Percentiles rank a stretch among this genome's conserved stretches.
Evolutionary conservation across 1,284 basidiomycete genomes (phyloP).

Genomic region (Leccinum pachyderme): DNA sequence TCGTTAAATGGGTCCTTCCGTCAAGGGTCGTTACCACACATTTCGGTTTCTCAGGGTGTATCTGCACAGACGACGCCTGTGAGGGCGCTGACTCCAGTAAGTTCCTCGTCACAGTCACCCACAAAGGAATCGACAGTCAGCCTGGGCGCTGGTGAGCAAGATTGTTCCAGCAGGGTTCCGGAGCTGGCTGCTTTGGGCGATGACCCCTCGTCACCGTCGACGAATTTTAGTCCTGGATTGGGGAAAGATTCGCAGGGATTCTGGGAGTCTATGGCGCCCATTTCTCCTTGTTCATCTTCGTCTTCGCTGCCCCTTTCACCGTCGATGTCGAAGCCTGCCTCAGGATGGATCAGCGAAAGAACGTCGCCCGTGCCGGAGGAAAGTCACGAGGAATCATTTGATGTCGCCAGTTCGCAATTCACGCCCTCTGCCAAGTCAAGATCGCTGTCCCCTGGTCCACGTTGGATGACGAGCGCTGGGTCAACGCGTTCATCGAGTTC

Average conservation of each 20-base stretch:
- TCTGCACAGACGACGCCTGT: constrained; percentile 17
- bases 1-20: constrained; percentile 27
- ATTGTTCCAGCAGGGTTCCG: not conserved
- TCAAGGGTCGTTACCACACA: constrained; percentile 12
- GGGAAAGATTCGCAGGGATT: constrained; percentile 30
- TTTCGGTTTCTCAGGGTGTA: not conserved
- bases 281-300: constrained; percentile 24
- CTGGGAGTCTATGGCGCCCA: constrained; percentile 24
- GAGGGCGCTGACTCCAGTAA: constrained; percentile 3
- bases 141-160: constrained; percentile 2
- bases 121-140: not conserved
- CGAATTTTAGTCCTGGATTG: constrained; percentile 13
- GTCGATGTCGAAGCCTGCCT: constrained; percentile 4
- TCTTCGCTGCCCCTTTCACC: constrained; percentile 22
- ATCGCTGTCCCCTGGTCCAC: constrained; percentile 20
- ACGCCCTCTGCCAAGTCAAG: constrained; percentile 10
- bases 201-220: constrained; percentile 10
- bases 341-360: constrained; percentile 8
- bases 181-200: constrained; percentile 5
- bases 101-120: constrained; percentile 3
- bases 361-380: not conserved
- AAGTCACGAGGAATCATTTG: not conserved
- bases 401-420: not conserved
- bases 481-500: constrained; percentile 13
- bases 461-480: constrained; percentile 1